A percentile compares a stretch with the other conserved stretches of the same genome.
Conservation (phyloP, 192 early-diverging fungal genomes). For the Backusella psychrophila region DNA sequence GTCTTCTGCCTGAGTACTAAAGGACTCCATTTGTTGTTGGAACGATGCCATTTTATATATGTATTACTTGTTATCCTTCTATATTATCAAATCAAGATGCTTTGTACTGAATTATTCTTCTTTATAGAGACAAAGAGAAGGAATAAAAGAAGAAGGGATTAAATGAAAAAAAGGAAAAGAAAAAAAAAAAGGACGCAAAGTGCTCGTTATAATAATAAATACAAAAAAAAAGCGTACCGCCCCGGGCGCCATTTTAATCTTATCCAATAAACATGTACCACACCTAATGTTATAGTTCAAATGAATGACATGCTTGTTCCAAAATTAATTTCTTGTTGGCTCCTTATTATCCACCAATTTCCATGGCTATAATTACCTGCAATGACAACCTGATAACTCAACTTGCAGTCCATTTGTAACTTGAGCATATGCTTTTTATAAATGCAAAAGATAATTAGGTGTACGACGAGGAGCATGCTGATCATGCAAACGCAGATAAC, state of each 20-base stretch:
- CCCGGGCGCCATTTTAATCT: conserved; percentile 11
- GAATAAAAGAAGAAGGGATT: background rate
- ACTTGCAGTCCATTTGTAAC: background rate
- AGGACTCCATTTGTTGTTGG: conserved; percentile 42
- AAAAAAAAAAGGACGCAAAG: background rate
- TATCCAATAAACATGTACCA: conserved; percentile 16
- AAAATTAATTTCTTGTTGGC: conserved; percentile 1
- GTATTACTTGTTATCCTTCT: background rate
- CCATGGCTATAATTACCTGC: background rate
- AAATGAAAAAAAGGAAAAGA: background rate
- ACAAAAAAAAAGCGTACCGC: background rate
- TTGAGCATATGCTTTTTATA: background rate
- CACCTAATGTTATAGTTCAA: background rate
- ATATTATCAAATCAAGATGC: background rate
- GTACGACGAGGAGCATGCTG: background rate
- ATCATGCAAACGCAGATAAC: background rate
- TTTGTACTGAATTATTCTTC: background rate
- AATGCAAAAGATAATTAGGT: background rate
- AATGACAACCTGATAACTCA: background rate
- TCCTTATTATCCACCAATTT: background rate
- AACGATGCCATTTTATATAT: conserved; percentile 20
- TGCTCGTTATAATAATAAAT: background rate
- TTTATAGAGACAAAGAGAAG: background rate
- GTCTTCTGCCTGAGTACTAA: conserved; percentile 68
- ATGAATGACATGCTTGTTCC: background rate